Evolutionary conservation across 768 basidiomycete species (phyloP), one percentile per base, ranked within the genome.

Genomic region (Lactarius pseudohatsudake): DNA sequence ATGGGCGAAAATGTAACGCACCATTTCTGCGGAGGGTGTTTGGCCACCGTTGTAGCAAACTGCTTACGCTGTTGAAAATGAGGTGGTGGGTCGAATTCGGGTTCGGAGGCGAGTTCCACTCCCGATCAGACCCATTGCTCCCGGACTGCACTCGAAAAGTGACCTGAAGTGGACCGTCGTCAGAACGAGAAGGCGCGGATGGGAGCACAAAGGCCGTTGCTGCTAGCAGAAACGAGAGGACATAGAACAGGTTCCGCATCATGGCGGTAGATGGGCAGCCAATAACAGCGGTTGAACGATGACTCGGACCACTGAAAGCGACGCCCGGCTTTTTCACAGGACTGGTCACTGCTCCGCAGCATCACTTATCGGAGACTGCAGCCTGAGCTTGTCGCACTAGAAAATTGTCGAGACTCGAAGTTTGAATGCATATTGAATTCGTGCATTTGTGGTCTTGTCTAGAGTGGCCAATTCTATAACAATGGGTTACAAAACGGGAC

Each of bases 1-100:
- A 67, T 50, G 15, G 28, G 32, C 4, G 26, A 26, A 56, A n/a
- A 40, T 22, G 22, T 4, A 41, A 36, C 69, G 43, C 50, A 64
- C 69, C 69, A 65, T 70, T 70, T 62, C 63, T 70, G 26, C 59
- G 63, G 34, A 76, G 71, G 0, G 76, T 78, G 63, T 79, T 80
- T 3, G 78, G 73, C 78, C 78, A 80, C 30, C 76, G 74, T 56
- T 80, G 79, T 16, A 81, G 72, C 3, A 79, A 67, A 3, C 76
- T 74, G 53, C 71, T 70, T 11, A 79, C 71, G 1, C 75, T 74
- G 47, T 77, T 75, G 57, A 80, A 80, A 15, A 79, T 70, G 9
- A 79, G 69, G 62, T 77, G 72, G 22, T 71, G 67, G 5, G 79
- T 78, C 20, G 70, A 69, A 57, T 77, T 74, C 5, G 71, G 65